Percentiles rank a stretch among this genome's conserved stretches.
These are phyloP conservation scores for Amylocarpus encephaloides DNA, from an alignment of 2,329 filamentous ascomycete genomes.

Conservation along the genomic window DNA sequence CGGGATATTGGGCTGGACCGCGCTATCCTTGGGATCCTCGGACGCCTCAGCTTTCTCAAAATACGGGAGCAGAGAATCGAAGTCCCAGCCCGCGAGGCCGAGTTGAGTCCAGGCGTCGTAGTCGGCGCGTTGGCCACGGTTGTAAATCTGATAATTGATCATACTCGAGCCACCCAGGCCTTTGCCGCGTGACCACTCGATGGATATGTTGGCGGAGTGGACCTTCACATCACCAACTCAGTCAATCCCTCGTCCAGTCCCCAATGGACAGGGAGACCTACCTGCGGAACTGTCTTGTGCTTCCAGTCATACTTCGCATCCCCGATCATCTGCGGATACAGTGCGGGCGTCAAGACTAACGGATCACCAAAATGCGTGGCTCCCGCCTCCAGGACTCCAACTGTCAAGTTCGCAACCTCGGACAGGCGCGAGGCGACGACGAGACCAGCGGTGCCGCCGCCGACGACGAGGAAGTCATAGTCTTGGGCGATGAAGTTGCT, in stretches of 20 bases:
- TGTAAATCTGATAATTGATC: slow-evolving; percentile 33
- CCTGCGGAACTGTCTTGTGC: slow-evolving; percentile 12
- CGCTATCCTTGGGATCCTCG: slow-evolving; percentile 6
- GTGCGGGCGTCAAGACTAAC: slow-evolving; percentile 32
- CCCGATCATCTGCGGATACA: slow-evolving; percentile 9
- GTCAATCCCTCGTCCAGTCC: background rate
- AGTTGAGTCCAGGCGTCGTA: slow-evolving; percentile 37
- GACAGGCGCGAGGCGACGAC: slow-evolving; percentile 36
- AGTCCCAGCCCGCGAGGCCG: slow-evolving; percentile 37
- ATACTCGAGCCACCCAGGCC: slow-evolving; percentile 32
- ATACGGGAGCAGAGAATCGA: slow-evolving; percentile 36
- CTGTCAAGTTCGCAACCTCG: slow-evolving; percentile 33
- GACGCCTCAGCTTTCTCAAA: slow-evolving; percentile 33
- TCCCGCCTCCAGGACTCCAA: slow-evolving; percentile 38
- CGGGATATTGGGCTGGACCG: slow-evolving; percentile 9
- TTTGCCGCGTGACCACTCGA: slow-evolving; percentile 28
- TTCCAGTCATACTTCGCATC: slow-evolving; percentile 16
- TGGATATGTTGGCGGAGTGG: slow-evolving; percentile 6
- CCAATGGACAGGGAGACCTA: background rate
- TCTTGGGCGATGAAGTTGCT: slow-evolving; percentile 1
- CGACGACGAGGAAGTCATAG: slow-evolving; percentile 39
- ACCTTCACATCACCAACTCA: background rate
- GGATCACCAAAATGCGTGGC: slow-evolving; percentile 33
- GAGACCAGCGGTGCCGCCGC: slow-evolving; percentile 40
- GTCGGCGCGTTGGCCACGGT: slow-evolving; percentile 22